Evolutionary conservation across 179 eudicot species (phyloP).

Genomic region (Spergularia azorica): DNA sequence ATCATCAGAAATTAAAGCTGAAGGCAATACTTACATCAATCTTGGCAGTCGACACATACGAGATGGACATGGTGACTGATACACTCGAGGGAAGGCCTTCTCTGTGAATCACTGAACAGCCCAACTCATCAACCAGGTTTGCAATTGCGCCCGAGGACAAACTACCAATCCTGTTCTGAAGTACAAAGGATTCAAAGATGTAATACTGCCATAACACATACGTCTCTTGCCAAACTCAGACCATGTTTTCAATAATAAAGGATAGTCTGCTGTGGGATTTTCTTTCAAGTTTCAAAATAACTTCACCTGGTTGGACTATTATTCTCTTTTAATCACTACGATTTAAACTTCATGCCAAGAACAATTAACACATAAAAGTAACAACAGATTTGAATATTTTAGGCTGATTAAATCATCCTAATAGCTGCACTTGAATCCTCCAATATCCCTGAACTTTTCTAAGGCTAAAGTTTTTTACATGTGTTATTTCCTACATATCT

Average conservation of each 20-base stretch:
- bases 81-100: constrained; percentile 37
- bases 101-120: constrained; percentile 32
- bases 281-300: too few species aligned
- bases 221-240: not conserved
- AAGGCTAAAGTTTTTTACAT: too few species aligned
- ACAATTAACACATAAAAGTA: too few species aligned
- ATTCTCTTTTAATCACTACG: too few species aligned
- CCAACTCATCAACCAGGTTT: constrained; percentile 48
- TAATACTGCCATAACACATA: not conserved
- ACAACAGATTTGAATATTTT: too few species aligned
- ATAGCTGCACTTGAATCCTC: too few species aligned
- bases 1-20: not conserved
- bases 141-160: constrained; percentile 44
- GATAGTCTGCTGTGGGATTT: not conserved
- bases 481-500: too few species aligned
- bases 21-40: constrained; percentile 39
- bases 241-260: not conserved
- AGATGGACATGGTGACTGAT: constrained; percentile 46
- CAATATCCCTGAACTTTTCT: too few species aligned
- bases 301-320: too few species aligned
- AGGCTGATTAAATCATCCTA: too few species aligned
- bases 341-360: too few species aligned
- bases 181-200: not conserved
- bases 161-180: constrained; percentile 40
- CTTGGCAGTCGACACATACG: constrained; percentile 43